A percentile compares a stretch with the other conserved stretches of the same genome.
Evolutionary conservation across 2,329 filamentous ascomycete species (phyloP).

Genomic region (Phaeosphaeria sp.): DNA sequence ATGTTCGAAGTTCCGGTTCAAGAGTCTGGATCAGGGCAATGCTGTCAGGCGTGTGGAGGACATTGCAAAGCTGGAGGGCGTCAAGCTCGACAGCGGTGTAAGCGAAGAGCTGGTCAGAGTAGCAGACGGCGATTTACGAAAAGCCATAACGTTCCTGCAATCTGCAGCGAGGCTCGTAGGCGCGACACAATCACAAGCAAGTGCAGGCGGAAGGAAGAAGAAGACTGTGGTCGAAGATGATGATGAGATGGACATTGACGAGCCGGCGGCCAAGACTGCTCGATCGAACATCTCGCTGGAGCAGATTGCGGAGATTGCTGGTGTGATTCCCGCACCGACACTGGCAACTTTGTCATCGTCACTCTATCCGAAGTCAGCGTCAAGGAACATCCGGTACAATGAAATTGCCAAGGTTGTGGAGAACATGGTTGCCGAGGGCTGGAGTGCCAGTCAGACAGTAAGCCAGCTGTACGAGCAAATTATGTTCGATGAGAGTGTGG

Average conservation of each 20-base stretch:
- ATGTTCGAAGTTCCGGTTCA: slow-evolving; percentile 98
- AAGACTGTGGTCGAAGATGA: slow-evolving; percentile 55
- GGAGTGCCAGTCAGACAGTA: slow-evolving; percentile 91
- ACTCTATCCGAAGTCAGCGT: slow-evolving; percentile 67
- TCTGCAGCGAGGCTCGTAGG: slow-evolving; percentile 90
- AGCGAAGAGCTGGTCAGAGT: slow-evolving; percentile 84
- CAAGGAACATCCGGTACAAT: slow-evolving; percentile 67
- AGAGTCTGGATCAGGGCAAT: slow-evolving; percentile 87
- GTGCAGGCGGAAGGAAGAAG: slow-evolving; percentile 50
- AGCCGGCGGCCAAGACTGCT: slow-evolving; percentile 13
- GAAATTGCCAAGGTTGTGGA: slow-evolving; percentile 80
- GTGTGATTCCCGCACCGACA: slow-evolving; percentile 81
- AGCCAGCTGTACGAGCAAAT: slow-evolving; percentile 84
- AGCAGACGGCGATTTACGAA: slow-evolving; percentile 91
- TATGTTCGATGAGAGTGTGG: slow-evolving; percentile 82
- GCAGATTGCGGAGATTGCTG: slow-evolving; percentile 92
- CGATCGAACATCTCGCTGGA: slow-evolving; percentile 64
- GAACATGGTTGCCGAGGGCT: slow-evolving; percentile 93
- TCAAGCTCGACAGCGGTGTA: slow-evolving; percentile 78
- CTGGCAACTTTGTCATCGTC: slow-evolving; percentile 75
- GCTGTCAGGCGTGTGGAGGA: slow-evolving; percentile 79
- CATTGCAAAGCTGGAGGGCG: slow-evolving; percentile 81
- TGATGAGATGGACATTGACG: slow-evolving; percentile 61
- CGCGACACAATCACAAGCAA: slow-evolving; percentile 51
- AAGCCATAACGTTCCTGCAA: slow-evolving; percentile 95